Base-by-base conservation (phyloP, 495 filamentous ascomycete genomes). In the Amphirosellinia nigrospora region DNA sequence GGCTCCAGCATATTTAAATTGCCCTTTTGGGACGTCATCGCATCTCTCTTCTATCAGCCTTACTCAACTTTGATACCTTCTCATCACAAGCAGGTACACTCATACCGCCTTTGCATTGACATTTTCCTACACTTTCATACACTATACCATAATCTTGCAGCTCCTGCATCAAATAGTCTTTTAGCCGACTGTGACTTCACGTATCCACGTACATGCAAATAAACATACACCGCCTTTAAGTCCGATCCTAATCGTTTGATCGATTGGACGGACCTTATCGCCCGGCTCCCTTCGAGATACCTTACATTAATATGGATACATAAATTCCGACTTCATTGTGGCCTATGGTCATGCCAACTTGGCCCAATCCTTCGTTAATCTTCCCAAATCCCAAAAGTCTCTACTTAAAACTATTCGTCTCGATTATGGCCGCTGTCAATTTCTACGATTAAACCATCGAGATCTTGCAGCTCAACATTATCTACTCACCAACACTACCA, bases 1-100 rank as follows among this genome's bases (percentile, higher is more conserved):
- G 58, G 58, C 36, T 61, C 34, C 28, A 28, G 58, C 21, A 13
- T 23, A 41, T 15, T 39, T 28, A 41, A 8, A 34, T 61, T 61
- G 36, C 58, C 58, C 58, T 61, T 61, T 61, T 61, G 58, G 58
- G 58, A 61, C 36, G 58, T 61, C 21, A 41, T 23, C 9, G 11
- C 21, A 41, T 23, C 58, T 28, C 58, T 61, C 58, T 39, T 41
- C 28, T 8, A 61, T 39, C 58, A 2, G 34, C 36, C 58, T 39
- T 36, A 28, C 58, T 61, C 58, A 61, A 60, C 32, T 19, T 36
- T 13, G 30, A 41, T 23, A 41, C 41, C 58, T 41, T 26, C 58
- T 32, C 58, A 34, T 32, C 58, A 41, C 58, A 34, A 16, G 0
- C 36, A n/a, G n/a, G n/a, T n/a, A n/a, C 6, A 1, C 41, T 26